phyloP scores from a whole-genome alignment of 495 filamentous ascomycete species.

The Aspergillus diversus region DNA sequence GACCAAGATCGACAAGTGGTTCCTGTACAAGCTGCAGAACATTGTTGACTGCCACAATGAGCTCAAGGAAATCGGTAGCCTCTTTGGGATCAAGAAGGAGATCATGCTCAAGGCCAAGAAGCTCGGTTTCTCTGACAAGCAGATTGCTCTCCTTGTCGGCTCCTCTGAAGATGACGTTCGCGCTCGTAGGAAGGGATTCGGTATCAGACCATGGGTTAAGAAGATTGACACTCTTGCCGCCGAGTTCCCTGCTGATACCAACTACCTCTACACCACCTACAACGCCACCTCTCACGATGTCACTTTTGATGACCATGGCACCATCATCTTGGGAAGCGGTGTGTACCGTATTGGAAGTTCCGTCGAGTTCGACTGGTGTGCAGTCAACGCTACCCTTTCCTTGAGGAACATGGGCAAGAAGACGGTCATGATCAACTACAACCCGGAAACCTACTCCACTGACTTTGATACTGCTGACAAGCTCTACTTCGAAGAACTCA shows the following conservation, averaged over 20 bases:
- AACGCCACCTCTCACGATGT: constrained; percentile 96
- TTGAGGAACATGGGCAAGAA: constrained; percentile 90
- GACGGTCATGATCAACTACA: constrained; percentile 98
- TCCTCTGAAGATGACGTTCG: constrained; percentile 89
- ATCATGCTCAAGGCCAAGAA: constrained; percentile 90
- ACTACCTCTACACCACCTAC: constrained; percentile 98
- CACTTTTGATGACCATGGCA: constrained; percentile 91
- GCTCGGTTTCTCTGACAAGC: constrained; percentile 94
- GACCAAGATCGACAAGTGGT: constrained; percentile 99
- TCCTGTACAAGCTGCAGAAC: constrained; percentile 96
- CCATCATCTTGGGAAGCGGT: constrained; percentile 86
- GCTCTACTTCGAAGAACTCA: constrained; percentile 95
- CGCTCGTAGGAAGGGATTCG: constrained; percentile 80
- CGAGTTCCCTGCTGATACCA: constrained; percentile 96
- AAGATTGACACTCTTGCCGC: constrained; percentile 97
- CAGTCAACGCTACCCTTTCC: constrained; percentile 88
- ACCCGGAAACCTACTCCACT: constrained; percentile 86
- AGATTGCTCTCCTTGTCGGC: constrained; percentile 86
- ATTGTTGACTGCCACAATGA: constrained; percentile 88
- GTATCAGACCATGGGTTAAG: constrained; percentile 89
- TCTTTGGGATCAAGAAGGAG: constrained; percentile 85
- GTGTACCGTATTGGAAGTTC: constrained; percentile 97
- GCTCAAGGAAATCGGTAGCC: constrained; percentile 83
- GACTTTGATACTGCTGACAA: constrained; percentile 95
- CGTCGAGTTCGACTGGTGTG: constrained; percentile 99